Percentiles rank a stretch among this genome's conserved stretches.
Evolutionary conservation across 129 eudicot species (phyloP).

Genomic region (Pulicaria dysenterica): DNA sequence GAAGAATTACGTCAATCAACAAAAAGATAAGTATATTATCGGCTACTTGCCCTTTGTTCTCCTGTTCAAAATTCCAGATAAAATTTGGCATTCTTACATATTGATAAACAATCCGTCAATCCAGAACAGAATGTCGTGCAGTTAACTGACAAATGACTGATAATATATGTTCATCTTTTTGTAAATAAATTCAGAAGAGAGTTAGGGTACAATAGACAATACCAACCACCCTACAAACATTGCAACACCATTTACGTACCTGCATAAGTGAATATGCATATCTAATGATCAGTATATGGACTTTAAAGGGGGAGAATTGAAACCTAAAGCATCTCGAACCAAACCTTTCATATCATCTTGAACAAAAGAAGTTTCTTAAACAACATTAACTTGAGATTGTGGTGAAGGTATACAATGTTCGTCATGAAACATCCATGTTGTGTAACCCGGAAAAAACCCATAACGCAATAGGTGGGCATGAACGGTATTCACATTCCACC

Average conservation of each 20-base stretch:
- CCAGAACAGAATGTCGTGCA: not conserved
- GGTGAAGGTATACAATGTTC: too few relatives aligned
- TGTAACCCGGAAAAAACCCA: too few relatives aligned
- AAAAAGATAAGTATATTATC: constrained; percentile 7
- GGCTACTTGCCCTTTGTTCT: constrained; percentile 5
- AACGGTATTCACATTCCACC: too few relatives aligned
- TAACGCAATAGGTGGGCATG: too few relatives aligned
- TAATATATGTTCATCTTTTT: not conserved
- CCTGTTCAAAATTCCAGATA: too few relatives aligned
- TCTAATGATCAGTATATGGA: constrained; percentile 8
- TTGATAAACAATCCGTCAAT: not conserved
- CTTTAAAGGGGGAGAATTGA: too few relatives aligned
- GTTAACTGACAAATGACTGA: not conserved
- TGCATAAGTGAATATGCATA: constrained; percentile 43
- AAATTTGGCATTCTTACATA: too few relatives aligned
- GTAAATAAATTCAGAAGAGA: not conserved
- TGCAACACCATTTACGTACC: constrained; percentile 83
- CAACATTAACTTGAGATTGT: too few relatives aligned
- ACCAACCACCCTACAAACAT: constrained; percentile 92
- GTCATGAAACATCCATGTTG: too few relatives aligned
- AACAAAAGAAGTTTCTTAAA: too few relatives aligned
- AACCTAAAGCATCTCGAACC: too few relatives aligned
- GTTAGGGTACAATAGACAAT: constrained; percentile 34
- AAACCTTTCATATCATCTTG: too few relatives aligned
- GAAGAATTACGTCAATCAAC: not conserved